A percentile compares a stretch with the other conserved stretches of the same genome.
phyloP scores from a whole-genome alignment of 2,329 filamentous ascomycete species.

The Aspergillus chevalieri region DNA sequence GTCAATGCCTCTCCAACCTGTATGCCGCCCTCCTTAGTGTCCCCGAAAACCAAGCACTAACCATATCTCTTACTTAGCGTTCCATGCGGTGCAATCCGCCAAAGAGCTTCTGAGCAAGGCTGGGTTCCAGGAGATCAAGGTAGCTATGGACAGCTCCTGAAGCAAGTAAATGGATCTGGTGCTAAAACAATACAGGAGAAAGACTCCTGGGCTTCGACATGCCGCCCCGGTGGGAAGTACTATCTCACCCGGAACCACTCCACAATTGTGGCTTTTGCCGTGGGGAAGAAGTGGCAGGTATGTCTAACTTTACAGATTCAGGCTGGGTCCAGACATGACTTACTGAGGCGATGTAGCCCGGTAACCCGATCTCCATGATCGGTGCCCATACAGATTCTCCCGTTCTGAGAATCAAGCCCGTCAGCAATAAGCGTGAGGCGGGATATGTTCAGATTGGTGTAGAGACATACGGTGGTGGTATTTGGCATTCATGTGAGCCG shows the following conservation, averaged over 20 bases:
- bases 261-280: conserved; percentile 85
- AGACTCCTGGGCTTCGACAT: conserved; percentile 74
- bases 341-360: conserved; percentile 42
- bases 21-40: conserved; percentile 40
- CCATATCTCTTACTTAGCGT: conserved; percentile 59
- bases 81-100: conserved; percentile 82
- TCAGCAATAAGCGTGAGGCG: conserved; percentile 78
- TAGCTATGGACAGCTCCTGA: conserved; percentile 18
- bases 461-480: conserved; percentile 91
- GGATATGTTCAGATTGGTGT: conserved; percentile 93
- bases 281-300: conserved; percentile 78
- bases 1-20: conserved; percentile 91
- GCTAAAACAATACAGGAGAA: conserved; percentile 55
- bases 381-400: conserved; percentile 96
- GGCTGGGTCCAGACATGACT: too few species aligned
- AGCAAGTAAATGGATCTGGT: neutral
- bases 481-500: conserved; percentile 78
- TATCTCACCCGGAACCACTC: conserved; percentile 91
- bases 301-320: neutral
- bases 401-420: conserved; percentile 84
- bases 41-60: conserved; percentile 9
- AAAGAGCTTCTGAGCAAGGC: conserved; percentile 70
- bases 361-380: conserved; percentile 85
- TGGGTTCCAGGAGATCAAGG: conserved; percentile 79
- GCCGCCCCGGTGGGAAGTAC: conserved; percentile 87